phyloP scores from a whole-genome alignment of 805 yeast genomes.

The Peterozyma toletana region DNA sequence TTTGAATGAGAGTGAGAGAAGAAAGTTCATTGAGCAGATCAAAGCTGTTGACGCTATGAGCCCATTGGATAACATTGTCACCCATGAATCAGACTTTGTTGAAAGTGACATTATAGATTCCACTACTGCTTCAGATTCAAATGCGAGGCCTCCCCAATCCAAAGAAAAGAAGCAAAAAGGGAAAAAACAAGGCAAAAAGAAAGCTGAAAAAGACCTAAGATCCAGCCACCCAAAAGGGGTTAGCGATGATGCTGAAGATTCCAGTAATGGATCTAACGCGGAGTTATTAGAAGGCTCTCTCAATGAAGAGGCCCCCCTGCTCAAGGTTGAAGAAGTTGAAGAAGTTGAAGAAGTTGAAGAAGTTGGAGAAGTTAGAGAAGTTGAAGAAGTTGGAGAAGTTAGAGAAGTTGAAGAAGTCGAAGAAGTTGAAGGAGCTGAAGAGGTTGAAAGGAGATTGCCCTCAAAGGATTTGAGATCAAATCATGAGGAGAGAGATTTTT shows the following conservation, averaged over 20 bases:
- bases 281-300: slow-evolving; percentile 3
- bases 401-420: not conserved
- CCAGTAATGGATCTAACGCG: not conserved
- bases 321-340: not conserved
- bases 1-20: not conserved
- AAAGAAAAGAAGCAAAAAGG: not conserved
- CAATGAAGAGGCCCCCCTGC: slow-evolving; percentile 8
- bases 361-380: slow-evolving; percentile 6
- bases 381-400: not conserved
- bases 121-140: slow-evolving; percentile 1
- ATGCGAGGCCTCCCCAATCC: slow-evolving; percentile 8
- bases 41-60: slow-evolving; percentile 3
- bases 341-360: slow-evolving; percentile 2
- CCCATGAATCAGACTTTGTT: slow-evolving; percentile 3
- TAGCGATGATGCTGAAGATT: not conserved
- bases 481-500: not conserved
- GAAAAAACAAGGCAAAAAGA: slow-evolving; percentile 1
- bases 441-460: not conserved
- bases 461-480: not conserved
- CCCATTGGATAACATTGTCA: slow-evolving; percentile 4
- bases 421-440: not conserved
- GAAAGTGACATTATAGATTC: not conserved
- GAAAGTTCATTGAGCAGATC: not conserved
- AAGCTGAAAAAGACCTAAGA: not conserved
- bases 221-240: slow-evolving; percentile 1